Evolutionary conservation across 192 early-diverging fungal species (phyloP), one percentile per base, ranked within the genome.

Genomic region (Physocladia obscura): DNA sequence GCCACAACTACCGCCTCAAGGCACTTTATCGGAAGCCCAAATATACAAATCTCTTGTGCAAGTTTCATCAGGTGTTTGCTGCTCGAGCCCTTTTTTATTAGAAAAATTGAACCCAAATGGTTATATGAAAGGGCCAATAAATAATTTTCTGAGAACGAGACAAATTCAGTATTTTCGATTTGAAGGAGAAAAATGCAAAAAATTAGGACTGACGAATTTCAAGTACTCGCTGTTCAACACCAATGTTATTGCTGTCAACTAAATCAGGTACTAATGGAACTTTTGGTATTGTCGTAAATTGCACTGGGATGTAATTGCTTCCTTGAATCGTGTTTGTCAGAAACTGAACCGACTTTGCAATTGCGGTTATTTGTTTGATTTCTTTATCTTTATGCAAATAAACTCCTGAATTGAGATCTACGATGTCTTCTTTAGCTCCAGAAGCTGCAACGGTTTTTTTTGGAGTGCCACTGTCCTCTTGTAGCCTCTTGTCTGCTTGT

Each of bases 1-100:
- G 67, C 78, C 2, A 83, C 52, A 0, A 79, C 73, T 15, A 72
- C 77, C 15, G 82, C 82, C 54, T 83, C 82, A 27, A 83, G 74
- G 47, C 82, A 83, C 54, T 83, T 83, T 30, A 83, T 83, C 21
- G 82, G 82, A 13, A 83, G 49, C 2, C 63, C 74, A 22, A 39
- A 57, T 13, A 21, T 39, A 19, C 70, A 37, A 35, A 83, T 83
- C 39, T 79, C 74, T 39, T 59, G 55, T 11, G 76, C 75, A 15
- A 62, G 26, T 22, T 58, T 37, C 68, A 75, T 63, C 8, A 79
- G 47, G 5, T 54, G 51, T 6, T 75, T 71, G 2, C 49, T 37
- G 17, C 65, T 65, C 1, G 67, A 49, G 17, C 67, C 34, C 49
- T 79, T 78, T 26, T 61, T 52, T 29, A 82, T 75, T 1, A n/a